Conservation (phyloP, 2,329 filamentous ascomycete species). For the Penicillium sp. region DNA sequence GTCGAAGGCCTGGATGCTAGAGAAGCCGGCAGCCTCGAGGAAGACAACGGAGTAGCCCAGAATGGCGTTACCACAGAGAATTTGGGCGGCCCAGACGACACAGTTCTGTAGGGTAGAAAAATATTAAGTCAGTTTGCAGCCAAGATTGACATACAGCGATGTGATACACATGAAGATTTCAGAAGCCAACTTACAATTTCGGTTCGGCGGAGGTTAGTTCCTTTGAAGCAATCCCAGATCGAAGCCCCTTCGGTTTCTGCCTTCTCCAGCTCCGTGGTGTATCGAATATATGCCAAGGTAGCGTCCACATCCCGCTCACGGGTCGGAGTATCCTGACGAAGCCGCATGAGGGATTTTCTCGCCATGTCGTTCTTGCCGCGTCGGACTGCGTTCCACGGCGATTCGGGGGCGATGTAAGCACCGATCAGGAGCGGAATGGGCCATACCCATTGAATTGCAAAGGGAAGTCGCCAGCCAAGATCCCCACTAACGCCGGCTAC, state of each 20-base stretch:
- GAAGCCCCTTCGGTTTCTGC: background rate
- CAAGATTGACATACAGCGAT: too few species aligned
- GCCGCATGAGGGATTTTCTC: background rate
- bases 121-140: background rate
- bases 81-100: background rate
- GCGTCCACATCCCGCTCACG: constrained; percentile 6
- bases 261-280: constrained; percentile 5
- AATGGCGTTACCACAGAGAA: background rate
- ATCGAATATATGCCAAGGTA: constrained; percentile 29
- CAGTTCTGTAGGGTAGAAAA: background rate
- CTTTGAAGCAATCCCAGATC: constrained; percentile 3
- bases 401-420: constrained; percentile 35
- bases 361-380: background rate
- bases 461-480: constrained; percentile 22
- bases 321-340: background rate
- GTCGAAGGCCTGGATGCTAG: constrained; percentile 40
- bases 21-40: constrained; percentile 44
- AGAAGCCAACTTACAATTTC: background rate
- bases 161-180: too few species aligned
- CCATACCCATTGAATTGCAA: constrained; percentile 24
- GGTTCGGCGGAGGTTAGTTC: background rate
- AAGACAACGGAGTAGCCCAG: constrained; percentile 25
- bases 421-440: constrained; percentile 27
- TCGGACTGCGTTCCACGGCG: constrained; percentile 13
- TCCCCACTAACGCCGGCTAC: constrained; percentile 20